Base-by-base conservation (phyloP, 441 rosid genomes). In the Breynia disticha region DNA sequence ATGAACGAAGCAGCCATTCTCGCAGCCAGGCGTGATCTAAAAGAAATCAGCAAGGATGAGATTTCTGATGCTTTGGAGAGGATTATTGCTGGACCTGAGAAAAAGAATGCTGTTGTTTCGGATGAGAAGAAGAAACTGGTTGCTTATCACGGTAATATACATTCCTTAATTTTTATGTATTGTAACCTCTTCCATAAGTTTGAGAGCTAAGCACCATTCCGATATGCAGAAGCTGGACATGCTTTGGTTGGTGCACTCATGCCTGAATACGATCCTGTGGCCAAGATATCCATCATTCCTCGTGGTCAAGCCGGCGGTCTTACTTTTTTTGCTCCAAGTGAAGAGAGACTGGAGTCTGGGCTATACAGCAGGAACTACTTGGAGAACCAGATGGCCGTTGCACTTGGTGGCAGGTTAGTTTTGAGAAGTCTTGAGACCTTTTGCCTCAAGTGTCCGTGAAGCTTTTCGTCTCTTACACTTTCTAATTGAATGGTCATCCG, bases 281-380 rank as follows among this genome's bases (percentile, higher is more conserved):
- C 95, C 54, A 90, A 90, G 80, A 86, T 90, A 60, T 90, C 97
- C 19, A 90, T 90, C 53, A 86, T 90, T 69, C 97, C 97, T 9
- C 95, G 97, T 67, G 95, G 97, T 22, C 95, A 90, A 74, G 97
- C 95, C 38, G 97, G 97, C 28, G 95, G 95, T 43, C 94, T 90
- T 39, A 90, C 97, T 51, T 86, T 86, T 61, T 90, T 90, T 2
- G 94, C 95, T 14, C 97, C 97, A 16, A 90, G 97, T 35, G 95
- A 90, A 73, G 97, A 90, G 73, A 81, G 95, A 69, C 87, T 90
- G 0, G 97, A 90, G 78, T 90, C 97, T 59, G 95, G 95, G 62
- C 65, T 90, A 55, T 90, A 90, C 79, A 86, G 95, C 72, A 72
- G 89, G 68, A 82, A 94, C 82, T 90, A 90, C 82, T 74, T 90